Conservation (phyloP, 306 rosid genomes). For the Cucumis hystrix region DNA sequence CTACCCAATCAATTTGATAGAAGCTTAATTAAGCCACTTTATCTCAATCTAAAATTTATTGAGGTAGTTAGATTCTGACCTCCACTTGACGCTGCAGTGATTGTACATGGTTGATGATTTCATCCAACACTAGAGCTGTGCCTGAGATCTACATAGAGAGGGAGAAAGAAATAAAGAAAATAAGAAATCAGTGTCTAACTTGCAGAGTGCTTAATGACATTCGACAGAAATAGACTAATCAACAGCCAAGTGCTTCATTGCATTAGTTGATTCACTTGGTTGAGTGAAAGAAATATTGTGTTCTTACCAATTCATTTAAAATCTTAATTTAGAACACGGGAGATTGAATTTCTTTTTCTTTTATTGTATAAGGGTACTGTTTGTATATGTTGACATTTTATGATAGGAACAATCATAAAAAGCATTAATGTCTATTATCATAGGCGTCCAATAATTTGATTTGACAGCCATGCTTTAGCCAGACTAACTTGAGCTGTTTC, state of each 20-base stretch:
- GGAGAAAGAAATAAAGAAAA: neutral
- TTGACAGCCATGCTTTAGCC: constrained; percentile 1
- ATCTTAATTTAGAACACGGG: neutral
- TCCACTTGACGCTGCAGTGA: constrained; percentile 89
- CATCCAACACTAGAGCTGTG: constrained; percentile 86
- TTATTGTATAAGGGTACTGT: neutral
- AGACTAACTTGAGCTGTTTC: constrained; percentile 6
- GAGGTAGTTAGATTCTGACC: constrained; percentile 36
- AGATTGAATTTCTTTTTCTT: neutral
- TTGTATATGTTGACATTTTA: neutral
- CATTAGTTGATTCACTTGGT: neutral
- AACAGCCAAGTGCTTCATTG: neutral
- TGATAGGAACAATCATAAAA: neutral
- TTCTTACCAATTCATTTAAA: neutral
- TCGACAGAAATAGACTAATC: neutral
- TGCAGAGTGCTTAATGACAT: neutral
- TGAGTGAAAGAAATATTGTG: neutral
- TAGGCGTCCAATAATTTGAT: constrained; percentile 1
- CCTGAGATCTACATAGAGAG: constrained; percentile 64
- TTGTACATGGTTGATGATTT: constrained; percentile 92
- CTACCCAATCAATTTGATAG: neutral
- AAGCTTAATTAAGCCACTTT: neutral
- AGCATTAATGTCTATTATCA: neutral
- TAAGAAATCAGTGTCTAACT: neutral
- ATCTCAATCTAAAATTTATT: neutral